These are phyloP conservation scores for Hymenochaete sp. DNA, from an alignment of 1,284 basidiomycete species.

Conservation along the genomic window DNA sequence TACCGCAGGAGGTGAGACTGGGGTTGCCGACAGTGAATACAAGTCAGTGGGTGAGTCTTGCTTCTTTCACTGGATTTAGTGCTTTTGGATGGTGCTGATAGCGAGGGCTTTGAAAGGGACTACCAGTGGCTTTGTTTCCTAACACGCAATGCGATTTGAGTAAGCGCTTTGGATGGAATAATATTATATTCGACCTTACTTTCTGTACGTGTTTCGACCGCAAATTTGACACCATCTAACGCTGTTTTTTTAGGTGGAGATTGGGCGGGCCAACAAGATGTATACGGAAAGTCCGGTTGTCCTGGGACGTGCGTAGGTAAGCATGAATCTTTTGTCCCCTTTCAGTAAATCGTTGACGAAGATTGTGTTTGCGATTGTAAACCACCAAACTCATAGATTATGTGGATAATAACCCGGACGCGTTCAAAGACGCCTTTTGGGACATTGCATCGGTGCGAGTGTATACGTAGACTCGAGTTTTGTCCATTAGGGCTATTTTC, in stretches of 20 bases:
- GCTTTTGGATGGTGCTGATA: background rate
- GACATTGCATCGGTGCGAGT: slow-evolving; percentile 44
- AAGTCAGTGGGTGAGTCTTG: slow-evolving; percentile 35
- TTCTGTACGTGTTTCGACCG: slow-evolving; percentile 30
- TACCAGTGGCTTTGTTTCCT: slow-evolving; percentile 49
- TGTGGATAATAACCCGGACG: slow-evolving; percentile 30
- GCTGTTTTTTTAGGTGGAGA: slow-evolving; percentile 13
- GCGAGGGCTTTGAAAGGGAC: slow-evolving; percentile 30
- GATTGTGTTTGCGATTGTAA: too few species aligned
- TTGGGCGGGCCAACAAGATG: slow-evolving; percentile 12
- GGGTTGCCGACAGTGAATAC: slow-evolving; percentile 37
- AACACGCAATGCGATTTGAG: slow-evolving; percentile 41
- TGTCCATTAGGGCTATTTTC: too few species aligned
- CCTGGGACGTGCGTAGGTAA: slow-evolving; percentile 12
- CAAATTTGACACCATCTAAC: background rate
- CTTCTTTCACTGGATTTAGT: background rate
- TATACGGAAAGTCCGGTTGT: slow-evolving; percentile 7
- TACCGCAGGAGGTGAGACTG: slow-evolving; percentile 33
- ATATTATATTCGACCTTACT: slow-evolving; percentile 52
- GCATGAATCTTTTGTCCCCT: background rate
- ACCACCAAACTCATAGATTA: slow-evolving; percentile 11
- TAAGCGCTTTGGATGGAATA: slow-evolving; percentile 45
- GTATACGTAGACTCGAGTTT: slow-evolving; percentile 27
- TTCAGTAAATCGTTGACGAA: background rate
- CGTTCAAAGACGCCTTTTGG: slow-evolving; percentile 61